These are phyloP conservation scores for Cercospora canescens DNA, from an alignment of 2,329 filamentous ascomycete genomes.

Conservation along the genomic window DNA sequence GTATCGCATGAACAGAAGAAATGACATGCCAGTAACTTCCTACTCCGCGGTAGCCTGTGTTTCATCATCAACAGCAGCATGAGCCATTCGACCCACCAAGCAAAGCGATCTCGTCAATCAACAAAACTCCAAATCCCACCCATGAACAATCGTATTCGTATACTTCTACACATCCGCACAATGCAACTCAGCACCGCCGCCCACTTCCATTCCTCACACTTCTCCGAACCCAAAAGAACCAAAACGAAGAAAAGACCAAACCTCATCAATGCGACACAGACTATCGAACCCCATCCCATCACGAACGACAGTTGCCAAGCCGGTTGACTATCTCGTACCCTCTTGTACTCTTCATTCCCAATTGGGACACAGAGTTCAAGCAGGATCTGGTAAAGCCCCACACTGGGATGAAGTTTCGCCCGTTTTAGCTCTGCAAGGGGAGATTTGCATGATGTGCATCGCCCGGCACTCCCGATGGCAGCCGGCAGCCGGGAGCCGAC, in stretches of 20 bases:
- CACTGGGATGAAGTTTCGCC: not conserved
- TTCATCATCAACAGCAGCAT: not conserved
- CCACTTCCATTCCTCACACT: not conserved
- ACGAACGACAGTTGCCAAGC: not conserved
- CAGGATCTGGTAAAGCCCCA: not conserved
- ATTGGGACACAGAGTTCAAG: not conserved
- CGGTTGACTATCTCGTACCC: not conserved
- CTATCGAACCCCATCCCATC: not conserved
- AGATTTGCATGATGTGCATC: not conserved
- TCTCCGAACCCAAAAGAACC: no score
- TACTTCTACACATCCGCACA: no score
- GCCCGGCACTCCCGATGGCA: not conserved
- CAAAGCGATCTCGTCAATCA: not conserved
- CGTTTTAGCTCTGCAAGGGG: not conserved
- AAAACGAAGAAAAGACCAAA: not conserved
- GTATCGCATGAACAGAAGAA: not conserved
- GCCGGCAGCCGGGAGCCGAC: not conserved
- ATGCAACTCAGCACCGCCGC: not conserved
- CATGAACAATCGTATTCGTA: no score
- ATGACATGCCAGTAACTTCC: not conserved
- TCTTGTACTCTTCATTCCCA: not conserved
- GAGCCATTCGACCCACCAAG: not conserved
- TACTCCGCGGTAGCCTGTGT: not conserved
- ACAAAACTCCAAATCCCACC: no score
- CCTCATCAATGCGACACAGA: not conserved